phyloP scores from a whole-genome alignment of 2,329 filamentous ascomycete species.

The Clonostachys byssicola region DNA sequence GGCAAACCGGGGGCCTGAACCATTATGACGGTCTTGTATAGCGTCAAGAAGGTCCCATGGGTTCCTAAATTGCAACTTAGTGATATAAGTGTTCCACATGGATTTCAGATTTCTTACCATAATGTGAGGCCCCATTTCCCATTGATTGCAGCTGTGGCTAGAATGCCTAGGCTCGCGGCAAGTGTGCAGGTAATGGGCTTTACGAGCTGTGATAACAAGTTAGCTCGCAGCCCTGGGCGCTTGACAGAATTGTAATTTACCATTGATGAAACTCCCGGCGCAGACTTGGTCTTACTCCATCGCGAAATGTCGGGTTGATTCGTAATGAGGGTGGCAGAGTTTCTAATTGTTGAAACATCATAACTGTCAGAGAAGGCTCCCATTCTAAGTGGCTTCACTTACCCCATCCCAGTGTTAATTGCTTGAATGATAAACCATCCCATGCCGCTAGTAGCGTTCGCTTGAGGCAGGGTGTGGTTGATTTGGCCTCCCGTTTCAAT shows the following conservation, averaged over 20 bases:
- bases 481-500: neutral
- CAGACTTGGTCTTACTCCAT: neutral
- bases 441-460: neutral
- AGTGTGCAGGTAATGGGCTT: too few relatives aligned
- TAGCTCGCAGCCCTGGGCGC: too few relatives aligned
- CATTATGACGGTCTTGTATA: constrained; percentile 17
- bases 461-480: too few relatives aligned
- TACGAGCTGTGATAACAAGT: too few relatives aligned
- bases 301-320: neutral
- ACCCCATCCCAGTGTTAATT: neutral
- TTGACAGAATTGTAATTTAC: too few relatives aligned
- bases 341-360: neutral
- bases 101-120: too few relatives aligned
- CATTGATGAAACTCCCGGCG: neutral
- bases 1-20: constrained; percentile 14
- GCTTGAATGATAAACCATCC: neutral
- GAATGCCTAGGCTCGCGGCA: too few relatives aligned
- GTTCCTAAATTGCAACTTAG: constrained; percentile 11
- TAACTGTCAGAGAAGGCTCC: too few relatives aligned
- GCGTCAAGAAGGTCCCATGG: neutral
- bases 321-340: neutral
- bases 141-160: too few relatives aligned
- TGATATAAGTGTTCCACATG: too few relatives aligned
- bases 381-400: too few relatives aligned
- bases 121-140: too few relatives aligned